Evolutionary conservation across 768 basidiomycete genomes (phyloP).

Genomic region (Mrakia frigida): DNA sequence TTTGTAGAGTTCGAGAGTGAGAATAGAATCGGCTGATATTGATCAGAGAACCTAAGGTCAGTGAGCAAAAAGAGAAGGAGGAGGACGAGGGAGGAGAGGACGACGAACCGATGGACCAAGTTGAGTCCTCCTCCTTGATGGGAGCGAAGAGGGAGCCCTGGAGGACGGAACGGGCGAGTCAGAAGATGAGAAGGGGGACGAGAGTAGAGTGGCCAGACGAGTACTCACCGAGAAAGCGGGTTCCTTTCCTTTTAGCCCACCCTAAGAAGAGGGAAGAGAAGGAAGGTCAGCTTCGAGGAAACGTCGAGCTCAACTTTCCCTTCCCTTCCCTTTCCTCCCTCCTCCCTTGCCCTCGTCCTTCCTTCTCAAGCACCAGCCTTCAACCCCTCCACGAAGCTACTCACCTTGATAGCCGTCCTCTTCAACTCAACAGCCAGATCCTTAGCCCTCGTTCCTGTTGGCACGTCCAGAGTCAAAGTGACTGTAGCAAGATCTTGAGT

Average conservation of each 20-base stretch:
- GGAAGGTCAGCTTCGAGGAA: not conserved
- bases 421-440: slow-evolving; percentile 68
- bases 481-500: slow-evolving; percentile 81
- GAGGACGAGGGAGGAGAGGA: not conserved
- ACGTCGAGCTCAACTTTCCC: not conserved
- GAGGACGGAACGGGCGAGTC: not conserved
- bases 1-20: slow-evolving; percentile 79
- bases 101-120: slow-evolving; percentile 74
- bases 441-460: slow-evolving; percentile 75
- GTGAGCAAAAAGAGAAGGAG: slow-evolving; percentile 32
- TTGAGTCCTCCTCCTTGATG: slow-evolving; percentile 92
- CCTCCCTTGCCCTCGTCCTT: not conserved
- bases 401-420: slow-evolving; percentile 76
- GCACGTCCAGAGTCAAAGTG: slow-evolving; percentile 74
- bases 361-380: not conserved
- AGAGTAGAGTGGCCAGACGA: not conserved
- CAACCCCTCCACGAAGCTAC: slow-evolving; percentile 38
- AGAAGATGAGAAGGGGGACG: not conserved
- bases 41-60: slow-evolving; percentile 32
- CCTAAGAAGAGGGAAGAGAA: slow-evolving; percentile 34
- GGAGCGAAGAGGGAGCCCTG: slow-evolving; percentile 88
- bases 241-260: slow-evolving; percentile 68
- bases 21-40: slow-evolving; percentile 61
- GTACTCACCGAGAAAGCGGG: slow-evolving; percentile 54
- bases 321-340: not conserved